Evolutionary conservation across 805 yeast genomes (phyloP).

Genomic region (Cyberlindnera americana): DNA sequence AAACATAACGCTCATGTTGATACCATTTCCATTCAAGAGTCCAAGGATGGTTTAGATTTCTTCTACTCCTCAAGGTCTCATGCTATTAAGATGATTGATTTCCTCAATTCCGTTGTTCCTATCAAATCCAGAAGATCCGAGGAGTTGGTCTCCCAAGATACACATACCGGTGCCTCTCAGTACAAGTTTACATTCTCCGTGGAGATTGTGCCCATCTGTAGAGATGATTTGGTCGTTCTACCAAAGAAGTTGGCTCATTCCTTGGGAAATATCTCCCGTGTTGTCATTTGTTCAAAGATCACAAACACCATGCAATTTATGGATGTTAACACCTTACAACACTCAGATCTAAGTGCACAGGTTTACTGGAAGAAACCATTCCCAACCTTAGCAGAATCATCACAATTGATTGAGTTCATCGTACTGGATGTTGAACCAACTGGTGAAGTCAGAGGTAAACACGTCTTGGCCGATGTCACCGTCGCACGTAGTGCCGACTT

Average conservation of each 20-base stretch:
- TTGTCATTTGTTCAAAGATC: slow-evolving; percentile 81
- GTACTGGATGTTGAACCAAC: slow-evolving; percentile 94
- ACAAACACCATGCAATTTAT: slow-evolving; percentile 81
- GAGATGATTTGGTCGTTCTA: slow-evolving; percentile 90
- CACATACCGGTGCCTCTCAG: slow-evolving; percentile 81
- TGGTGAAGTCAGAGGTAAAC: slow-evolving; percentile 71
- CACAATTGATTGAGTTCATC: slow-evolving; percentile 79
- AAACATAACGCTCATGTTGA: slow-evolving; percentile 91
- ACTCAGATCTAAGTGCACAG: slow-evolving; percentile 65
- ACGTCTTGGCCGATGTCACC: slow-evolving; percentile 84
- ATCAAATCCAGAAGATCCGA: slow-evolving; percentile 78
- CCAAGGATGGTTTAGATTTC: slow-evolving; percentile 93
- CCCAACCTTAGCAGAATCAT: slow-evolving; percentile 66
- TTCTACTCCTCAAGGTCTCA: slow-evolving; percentile 85
- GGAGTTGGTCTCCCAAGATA: slow-evolving; percentile 88
- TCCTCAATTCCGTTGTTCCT: slow-evolving; percentile 81
- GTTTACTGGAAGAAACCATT: slow-evolving; percentile 85
- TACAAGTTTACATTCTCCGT: slow-evolving; percentile 91
- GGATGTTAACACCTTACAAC: slow-evolving; percentile 78
- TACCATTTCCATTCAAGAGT: slow-evolving; percentile 88
- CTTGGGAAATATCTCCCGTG: slow-evolving; percentile 75
- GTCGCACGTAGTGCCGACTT: slow-evolving; percentile 86
- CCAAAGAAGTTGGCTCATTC: slow-evolving; percentile 84
- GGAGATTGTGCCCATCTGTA: slow-evolving; percentile 94
- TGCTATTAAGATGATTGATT: slow-evolving; percentile 92